Conservation (phyloP, 2,329 filamentous ascomycete genomes). For the Arthroderma sp. region DNA sequence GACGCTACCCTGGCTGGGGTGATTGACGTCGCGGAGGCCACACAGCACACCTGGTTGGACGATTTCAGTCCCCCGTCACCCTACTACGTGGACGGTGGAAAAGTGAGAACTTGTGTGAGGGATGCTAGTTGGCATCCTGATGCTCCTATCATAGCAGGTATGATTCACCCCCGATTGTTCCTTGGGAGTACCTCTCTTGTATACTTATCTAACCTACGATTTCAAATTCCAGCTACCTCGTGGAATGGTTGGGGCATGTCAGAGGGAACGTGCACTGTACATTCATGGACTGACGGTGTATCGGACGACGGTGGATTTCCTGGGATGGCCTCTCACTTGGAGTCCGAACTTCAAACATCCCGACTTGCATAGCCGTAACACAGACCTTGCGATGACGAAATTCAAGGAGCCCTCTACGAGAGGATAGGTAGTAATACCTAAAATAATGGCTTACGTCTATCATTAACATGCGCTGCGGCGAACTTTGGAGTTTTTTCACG, state of each 20-base stretch:
- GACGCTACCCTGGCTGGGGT: conserved; percentile 70
- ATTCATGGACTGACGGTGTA: conserved; percentile 57
- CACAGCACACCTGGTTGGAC: conserved; percentile 48
- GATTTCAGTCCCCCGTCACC: conserved; percentile 24
- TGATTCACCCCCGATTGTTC: conserved; percentile 20
- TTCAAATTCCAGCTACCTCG: conserved; percentile 52
- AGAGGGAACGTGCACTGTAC: conserved; percentile 63
- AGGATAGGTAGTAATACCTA: background rate
- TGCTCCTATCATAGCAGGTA: conserved; percentile 63
- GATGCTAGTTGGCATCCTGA: conserved; percentile 87
- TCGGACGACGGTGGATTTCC: conserved; percentile 12
- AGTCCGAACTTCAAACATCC: conserved; percentile 10
- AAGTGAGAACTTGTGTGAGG: conserved; percentile 58
- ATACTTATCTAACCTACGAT: conserved; percentile 32
- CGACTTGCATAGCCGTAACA: background rate
- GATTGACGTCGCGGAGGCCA: conserved; percentile 66
- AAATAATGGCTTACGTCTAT: background rate
- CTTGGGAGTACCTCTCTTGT: background rate
- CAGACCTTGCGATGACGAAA: background rate
- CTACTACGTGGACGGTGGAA: conserved; percentile 21
- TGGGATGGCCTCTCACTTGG: conserved; percentile 10
- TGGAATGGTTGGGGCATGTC: conserved; percentile 69
- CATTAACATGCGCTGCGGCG: background rate
- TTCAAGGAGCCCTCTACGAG: background rate
- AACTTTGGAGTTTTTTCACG: background rate